A percentile compares a stretch with the other conserved stretches of the same genome.
Conservation (phyloP, 176 grass and related monocot genomes). For the Cenchrus americanus region DNA sequence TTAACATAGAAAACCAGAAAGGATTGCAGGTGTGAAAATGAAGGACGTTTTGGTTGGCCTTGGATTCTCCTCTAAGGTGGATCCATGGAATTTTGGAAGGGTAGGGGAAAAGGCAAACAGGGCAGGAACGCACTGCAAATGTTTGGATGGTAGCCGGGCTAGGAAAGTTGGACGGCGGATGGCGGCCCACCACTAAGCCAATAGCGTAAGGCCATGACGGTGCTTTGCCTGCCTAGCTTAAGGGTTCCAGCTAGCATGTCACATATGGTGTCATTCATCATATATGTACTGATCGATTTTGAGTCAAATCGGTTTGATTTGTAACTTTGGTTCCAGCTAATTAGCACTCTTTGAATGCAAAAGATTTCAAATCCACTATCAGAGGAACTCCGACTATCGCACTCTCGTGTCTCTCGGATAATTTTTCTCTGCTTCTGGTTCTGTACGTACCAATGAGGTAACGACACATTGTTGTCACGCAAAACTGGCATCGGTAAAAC, state of each 20-base stretch:
- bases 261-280: neutral
- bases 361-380: no score
- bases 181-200: constrained; percentile 1
- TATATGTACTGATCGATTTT: neutral
- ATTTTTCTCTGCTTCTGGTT: no score
- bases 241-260: neutral
- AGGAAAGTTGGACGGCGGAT: constrained; percentile 33
- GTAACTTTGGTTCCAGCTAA: neutral
- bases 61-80: constrained; percentile 43
- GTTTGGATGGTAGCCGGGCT: constrained; percentile 15
- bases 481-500: no score
- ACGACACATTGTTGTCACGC: no score
- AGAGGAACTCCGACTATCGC: no score
- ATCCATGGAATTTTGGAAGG: constrained; percentile 23
- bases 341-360: no score
- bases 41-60: constrained; percentile 10
- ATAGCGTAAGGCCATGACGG: neutral
- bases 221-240: neutral
- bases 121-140: neutral
- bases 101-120: neutral
- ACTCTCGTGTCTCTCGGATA: no score
- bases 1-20: neutral
- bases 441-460: no score
- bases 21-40: neutral
- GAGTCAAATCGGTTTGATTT: neutral